Evolutionary conservation across 2,329 filamentous ascomycete species (phyloP).

Genomic region (Aspergillus sclerotialis): DNA sequence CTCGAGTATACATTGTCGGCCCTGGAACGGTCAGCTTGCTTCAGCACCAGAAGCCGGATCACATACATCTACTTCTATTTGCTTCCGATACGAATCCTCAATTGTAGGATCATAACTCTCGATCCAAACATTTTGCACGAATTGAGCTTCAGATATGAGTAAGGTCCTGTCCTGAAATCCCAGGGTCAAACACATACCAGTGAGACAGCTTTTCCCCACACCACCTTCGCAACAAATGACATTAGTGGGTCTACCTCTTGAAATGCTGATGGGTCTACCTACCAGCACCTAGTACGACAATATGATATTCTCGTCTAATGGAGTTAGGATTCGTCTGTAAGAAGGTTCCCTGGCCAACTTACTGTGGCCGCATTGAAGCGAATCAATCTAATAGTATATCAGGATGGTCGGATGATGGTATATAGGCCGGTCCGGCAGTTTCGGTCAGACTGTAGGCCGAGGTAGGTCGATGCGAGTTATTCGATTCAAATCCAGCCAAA

Average conservation of each 20-base stretch:
- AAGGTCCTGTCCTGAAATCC: conserved; percentile 5
- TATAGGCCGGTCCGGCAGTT: too few species aligned
- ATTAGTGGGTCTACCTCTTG: conserved; percentile 9
- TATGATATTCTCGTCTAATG: conserved; percentile 67
- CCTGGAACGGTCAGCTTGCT: conserved; percentile 44
- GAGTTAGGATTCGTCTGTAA: too few species aligned
- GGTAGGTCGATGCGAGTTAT: too few species aligned
- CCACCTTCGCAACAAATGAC: conserved; percentile 51
- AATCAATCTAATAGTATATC: neutral
- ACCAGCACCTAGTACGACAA: conserved; percentile 77
- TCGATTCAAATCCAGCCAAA: too few species aligned
- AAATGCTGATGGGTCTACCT: conserved; percentile 14
- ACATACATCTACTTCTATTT: conserved; percentile 83
- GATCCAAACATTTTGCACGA: conserved; percentile 91
- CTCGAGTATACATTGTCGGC: conserved; percentile 80
- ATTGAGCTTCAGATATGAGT: conserved; percentile 58
- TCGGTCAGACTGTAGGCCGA: too few species aligned
- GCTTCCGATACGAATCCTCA: conserved; percentile 81
- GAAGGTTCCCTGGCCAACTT: conserved; percentile 13
- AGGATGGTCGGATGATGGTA: conserved; percentile 2
- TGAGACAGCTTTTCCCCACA: conserved; percentile 87
- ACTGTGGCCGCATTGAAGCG: conserved; percentile 31
- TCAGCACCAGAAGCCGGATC: conserved; percentile 30
- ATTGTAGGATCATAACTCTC: conserved; percentile 86
- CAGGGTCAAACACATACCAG: conserved; percentile 47